Percentiles rank a stretch among this genome's conserved stretches.
Evolutionary conservation across 805 yeast species (phyloP).

Genomic region (Metschnikowia lunata): DNA sequence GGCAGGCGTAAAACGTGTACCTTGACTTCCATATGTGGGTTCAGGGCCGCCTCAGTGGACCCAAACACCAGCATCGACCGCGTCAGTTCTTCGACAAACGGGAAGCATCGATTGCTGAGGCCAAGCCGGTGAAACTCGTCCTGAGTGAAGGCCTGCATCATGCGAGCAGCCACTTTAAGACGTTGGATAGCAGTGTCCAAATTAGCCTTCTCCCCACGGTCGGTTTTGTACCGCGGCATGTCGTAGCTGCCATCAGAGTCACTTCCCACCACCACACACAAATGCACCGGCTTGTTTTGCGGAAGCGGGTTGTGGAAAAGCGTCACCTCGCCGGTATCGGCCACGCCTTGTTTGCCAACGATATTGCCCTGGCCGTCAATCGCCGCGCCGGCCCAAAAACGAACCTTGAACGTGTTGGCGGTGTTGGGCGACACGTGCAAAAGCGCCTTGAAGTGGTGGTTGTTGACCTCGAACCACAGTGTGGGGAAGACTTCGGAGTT

Average conservation of each 20-base stretch:
- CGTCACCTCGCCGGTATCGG: slow-evolving; percentile 23
- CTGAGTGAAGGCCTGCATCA: slow-evolving; percentile 88
- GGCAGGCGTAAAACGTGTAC: slow-evolving; percentile 73
- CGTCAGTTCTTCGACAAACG: slow-evolving; percentile 56
- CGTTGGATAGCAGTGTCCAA: slow-evolving; percentile 69
- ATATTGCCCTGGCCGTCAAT: slow-evolving; percentile 34
- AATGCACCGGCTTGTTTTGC: slow-evolving; percentile 72
- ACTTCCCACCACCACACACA: slow-evolving; percentile 68
- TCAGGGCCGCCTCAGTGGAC: slow-evolving; percentile 45
- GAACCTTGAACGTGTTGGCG: slow-evolving; percentile 49
- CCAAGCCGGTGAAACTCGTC: slow-evolving; percentile 83
- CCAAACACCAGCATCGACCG: slow-evolving; percentile 31
- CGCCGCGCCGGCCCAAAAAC: slow-evolving; percentile 31
- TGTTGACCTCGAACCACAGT: slow-evolving; percentile 62
- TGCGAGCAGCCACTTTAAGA: slow-evolving; percentile 73
- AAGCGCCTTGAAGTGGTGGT: slow-evolving; percentile 65
- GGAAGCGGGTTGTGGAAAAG: slow-evolving; percentile 44
- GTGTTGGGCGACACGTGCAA: slow-evolving; percentile 67
- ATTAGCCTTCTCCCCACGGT: slow-evolving; percentile 56
- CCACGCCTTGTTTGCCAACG: slow-evolving; percentile 11
- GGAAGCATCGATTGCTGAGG: slow-evolving; percentile 73
- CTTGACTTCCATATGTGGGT: slow-evolving; percentile 57
- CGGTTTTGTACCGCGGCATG: slow-evolving; percentile 49
- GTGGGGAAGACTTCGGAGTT: slow-evolving; percentile 53
- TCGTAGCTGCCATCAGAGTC: slow-evolving; percentile 75